These are phyloP conservation scores for Entomortierella parvispora DNA, from an alignment of 192 early-diverging fungal genomes.

Conservation along the genomic window DNA sequence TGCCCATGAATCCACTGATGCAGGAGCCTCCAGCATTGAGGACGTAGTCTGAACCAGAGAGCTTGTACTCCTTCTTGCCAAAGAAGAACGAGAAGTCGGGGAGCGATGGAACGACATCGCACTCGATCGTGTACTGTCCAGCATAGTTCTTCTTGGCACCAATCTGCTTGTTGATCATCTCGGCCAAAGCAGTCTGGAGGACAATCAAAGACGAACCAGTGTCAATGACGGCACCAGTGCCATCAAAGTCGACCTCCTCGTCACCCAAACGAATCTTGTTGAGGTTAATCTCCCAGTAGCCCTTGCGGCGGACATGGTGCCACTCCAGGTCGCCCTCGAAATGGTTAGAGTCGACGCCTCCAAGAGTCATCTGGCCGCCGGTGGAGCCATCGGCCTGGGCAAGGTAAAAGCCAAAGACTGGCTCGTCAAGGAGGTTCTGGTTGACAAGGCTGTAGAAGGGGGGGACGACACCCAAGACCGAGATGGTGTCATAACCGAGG, in stretches of 20 bases:
- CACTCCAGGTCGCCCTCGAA: constrained; percentile 83
- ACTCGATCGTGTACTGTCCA: constrained; percentile 92
- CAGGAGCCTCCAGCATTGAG: constrained; percentile 72
- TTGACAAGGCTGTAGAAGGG: constrained; percentile 96
- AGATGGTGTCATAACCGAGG: constrained; percentile 87
- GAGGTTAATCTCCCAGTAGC: constrained; percentile 97
- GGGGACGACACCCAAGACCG: constrained; percentile 88
- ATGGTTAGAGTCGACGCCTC: constrained; percentile 81
- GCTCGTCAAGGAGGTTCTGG: constrained; percentile 81
- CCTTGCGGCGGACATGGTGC: constrained; percentile 89
- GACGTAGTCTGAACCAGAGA: constrained; percentile 66
- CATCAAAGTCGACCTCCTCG: constrained; percentile 70
- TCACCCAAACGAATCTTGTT: constrained; percentile 83
- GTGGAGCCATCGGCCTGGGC: constrained; percentile 69
- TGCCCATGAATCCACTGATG: constrained; percentile 91
- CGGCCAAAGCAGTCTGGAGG: constrained; percentile 79
- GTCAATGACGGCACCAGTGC: constrained; percentile 87
- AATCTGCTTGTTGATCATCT: constrained; percentile 89
- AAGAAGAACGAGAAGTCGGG: constrained; percentile 85
- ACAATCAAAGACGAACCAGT: constrained; percentile 92
- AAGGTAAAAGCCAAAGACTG: constrained; percentile 93
- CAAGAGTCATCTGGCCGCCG: constrained; percentile 92
- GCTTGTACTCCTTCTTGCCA: constrained; percentile 76
- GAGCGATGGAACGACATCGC: constrained; percentile 68
- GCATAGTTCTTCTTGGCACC: constrained; percentile 94